Evolutionary conservation across 73 alveolate species (phyloP).

Genomic region (Paraurostyla sp.): DNA sequence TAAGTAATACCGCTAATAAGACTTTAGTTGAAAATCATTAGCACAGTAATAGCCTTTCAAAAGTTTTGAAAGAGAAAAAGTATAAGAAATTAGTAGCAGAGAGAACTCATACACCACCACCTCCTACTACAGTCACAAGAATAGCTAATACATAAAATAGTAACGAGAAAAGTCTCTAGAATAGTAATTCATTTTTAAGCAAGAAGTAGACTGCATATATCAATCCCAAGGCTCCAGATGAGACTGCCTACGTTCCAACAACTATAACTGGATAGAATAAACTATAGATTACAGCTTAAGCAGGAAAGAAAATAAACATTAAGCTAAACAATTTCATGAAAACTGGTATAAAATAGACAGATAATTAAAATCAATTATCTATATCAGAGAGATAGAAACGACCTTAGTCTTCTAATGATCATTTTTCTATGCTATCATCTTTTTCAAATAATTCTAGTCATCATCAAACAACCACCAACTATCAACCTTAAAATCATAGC

Average conservation of each 20-base stretch:
- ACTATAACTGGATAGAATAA: not conserved
- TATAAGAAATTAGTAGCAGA: not conserved
- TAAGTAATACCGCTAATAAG: not conserved
- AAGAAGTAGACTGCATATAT: slow-evolving; percentile 36
- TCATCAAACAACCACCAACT: not conserved
- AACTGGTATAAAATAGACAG: not conserved
- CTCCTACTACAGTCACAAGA: slow-evolving; percentile 12
- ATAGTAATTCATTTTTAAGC: slow-evolving; percentile 18
- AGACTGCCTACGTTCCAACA: not conserved
- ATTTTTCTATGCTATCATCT: not conserved
- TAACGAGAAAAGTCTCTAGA: not conserved
- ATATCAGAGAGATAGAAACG: slow-evolving; percentile 2
- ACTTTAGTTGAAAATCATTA: not conserved
- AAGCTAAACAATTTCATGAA: not conserved
- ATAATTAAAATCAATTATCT: not conserved
- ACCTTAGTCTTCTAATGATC: not conserved
- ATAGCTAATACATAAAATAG: slow-evolving; percentile 8
- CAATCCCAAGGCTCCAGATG: slow-evolving; percentile 43
- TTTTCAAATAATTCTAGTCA: not conserved
- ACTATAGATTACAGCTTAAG: not conserved
- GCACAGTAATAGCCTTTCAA: not conserved
- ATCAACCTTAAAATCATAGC: not conserved
- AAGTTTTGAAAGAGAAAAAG: slow-evolving; percentile 4
- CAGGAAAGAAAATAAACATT: not conserved
- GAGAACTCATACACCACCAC: slow-evolving; percentile 47